A percentile compares a stretch with the other conserved stretches of the same genome.
Conservation (phyloP, 306 rosid species). For the Prunus mongolica region DNA sequence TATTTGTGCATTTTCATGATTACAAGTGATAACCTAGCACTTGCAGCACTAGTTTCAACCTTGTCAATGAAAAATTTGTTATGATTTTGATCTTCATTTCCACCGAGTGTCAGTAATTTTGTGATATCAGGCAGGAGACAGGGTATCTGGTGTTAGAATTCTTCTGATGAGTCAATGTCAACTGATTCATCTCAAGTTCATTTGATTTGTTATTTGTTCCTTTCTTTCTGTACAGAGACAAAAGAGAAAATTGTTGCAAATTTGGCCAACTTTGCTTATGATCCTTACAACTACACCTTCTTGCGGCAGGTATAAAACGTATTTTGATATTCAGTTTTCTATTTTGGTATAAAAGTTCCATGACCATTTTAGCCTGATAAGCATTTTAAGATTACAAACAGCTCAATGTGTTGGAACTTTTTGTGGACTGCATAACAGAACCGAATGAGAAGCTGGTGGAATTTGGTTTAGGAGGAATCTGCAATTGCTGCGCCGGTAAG, state of each 20-base stretch:
- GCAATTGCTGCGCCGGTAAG: slow-evolving; percentile 81
- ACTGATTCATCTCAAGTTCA: neutral
- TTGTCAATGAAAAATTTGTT: neutral
- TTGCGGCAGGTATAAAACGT: slow-evolving; percentile 62
- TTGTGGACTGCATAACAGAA: slow-evolving; percentile 81
- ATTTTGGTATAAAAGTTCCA: neutral
- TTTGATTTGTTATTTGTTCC: neutral
- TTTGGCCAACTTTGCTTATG: slow-evolving; percentile 90
- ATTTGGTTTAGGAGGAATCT: slow-evolving; percentile 81
- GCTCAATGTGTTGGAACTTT: slow-evolving; percentile 90
- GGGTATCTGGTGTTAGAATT: neutral
- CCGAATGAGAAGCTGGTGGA: slow-evolving; percentile 91
- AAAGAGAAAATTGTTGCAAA: slow-evolving; percentile 72
- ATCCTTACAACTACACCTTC: slow-evolving; percentile 77
- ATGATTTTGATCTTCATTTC: neutral
- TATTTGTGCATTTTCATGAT: neutral
- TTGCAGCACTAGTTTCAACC: neutral
- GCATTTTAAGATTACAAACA: slow-evolving; percentile 25
- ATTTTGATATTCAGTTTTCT: neutral
- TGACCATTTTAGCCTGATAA: neutral
- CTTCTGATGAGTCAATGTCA: neutral
- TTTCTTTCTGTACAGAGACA: slow-evolving; percentile 44
- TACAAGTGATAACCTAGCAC: neutral
- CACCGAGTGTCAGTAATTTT: neutral
- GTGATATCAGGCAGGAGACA: neutral